These are phyloP conservation scores for Talaromyces sp. DNA, from an alignment of 2,329 filamentous ascomycete genomes.

Conservation along the genomic window DNA sequence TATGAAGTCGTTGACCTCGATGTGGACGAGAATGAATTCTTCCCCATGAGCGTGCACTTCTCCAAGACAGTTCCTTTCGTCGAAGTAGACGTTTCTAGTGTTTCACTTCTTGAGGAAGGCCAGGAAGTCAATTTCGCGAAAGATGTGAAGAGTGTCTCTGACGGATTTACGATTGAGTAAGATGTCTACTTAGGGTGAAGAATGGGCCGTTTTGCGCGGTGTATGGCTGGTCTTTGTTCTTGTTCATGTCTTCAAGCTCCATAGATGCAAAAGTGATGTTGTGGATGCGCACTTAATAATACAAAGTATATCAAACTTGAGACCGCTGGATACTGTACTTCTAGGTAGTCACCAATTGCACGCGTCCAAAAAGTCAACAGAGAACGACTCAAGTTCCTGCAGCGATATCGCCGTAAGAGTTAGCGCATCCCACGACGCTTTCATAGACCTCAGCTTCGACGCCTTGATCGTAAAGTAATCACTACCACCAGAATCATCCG, in stretches of 20 bases:
- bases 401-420: not conserved
- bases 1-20: constrained; percentile 86
- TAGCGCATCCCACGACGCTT: constrained; percentile 3
- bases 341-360: not conserved
- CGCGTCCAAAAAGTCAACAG: not conserved
- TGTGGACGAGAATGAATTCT: constrained; percentile 88
- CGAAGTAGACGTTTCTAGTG: constrained; percentile 73
- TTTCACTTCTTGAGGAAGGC: constrained; percentile 44
- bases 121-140: constrained; percentile 45
- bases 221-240: constrained; percentile 12
- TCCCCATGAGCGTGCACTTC: constrained; percentile 93
- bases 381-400: constrained; percentile 5
- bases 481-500: not conserved
- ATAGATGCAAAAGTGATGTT: constrained; percentile 14
- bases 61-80: constrained; percentile 81
- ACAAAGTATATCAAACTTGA: not conserved
- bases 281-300: constrained; percentile 5
- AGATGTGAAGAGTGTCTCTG: constrained; percentile 43
- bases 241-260: not conserved
- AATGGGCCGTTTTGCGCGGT: constrained; percentile 4
- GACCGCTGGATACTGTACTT: not conserved
- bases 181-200: constrained; percentile 20
- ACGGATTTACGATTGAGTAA: constrained; percentile 45
- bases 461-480: constrained; percentile 12
- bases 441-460: constrained; percentile 4